phyloP scores from a whole-genome alignment of 2,329 filamentous ascomycete species.

The Stachybotrys chartarum region DNA sequence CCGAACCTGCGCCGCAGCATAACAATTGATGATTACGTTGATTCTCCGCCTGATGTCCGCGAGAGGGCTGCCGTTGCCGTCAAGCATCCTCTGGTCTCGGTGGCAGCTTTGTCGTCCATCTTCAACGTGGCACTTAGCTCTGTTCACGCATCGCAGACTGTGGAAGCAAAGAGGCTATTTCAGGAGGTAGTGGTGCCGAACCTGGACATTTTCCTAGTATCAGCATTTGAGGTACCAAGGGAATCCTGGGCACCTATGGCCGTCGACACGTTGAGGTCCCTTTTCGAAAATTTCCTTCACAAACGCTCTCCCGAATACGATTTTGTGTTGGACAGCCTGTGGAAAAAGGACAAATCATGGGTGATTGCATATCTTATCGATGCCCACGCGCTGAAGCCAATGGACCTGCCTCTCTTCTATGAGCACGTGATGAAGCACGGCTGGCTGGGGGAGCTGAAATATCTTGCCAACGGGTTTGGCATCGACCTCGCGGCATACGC shows the following conservation, averaged over 20 bases:
- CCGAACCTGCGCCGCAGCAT: slow-evolving; percentile 76
- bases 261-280: slow-evolving; percentile 64
- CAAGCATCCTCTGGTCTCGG: slow-evolving; percentile 81
- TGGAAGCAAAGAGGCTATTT: slow-evolving; percentile 58
- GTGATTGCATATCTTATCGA: slow-evolving; percentile 74
- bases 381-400: slow-evolving; percentile 70
- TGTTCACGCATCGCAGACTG: slow-evolving; percentile 52
- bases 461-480: slow-evolving; percentile 74
- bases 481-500: slow-evolving; percentile 82
- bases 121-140: slow-evolving; percentile 59
- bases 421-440: slow-evolving; percentile 69
- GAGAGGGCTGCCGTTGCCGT: slow-evolving; percentile 56
- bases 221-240: slow-evolving; percentile 68
- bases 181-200: slow-evolving; percentile 65
- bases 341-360: slow-evolving; percentile 86
- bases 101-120: slow-evolving; percentile 69
- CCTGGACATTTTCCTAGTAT: slow-evolving; percentile 71
- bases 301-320: slow-evolving; percentile 73
- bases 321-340: slow-evolving; percentile 85
- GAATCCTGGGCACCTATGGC: slow-evolving; percentile 67
- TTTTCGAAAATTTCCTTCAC: slow-evolving; percentile 77
- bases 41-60: slow-evolving; percentile 40
- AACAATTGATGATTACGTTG: slow-evolving; percentile 48
- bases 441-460: slow-evolving; percentile 78
- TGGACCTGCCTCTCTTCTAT: slow-evolving; percentile 34